phyloP scores from a whole-genome alignment of 2,329 filamentous ascomycete genomes.

The Lachnellula subtilissima region DNA sequence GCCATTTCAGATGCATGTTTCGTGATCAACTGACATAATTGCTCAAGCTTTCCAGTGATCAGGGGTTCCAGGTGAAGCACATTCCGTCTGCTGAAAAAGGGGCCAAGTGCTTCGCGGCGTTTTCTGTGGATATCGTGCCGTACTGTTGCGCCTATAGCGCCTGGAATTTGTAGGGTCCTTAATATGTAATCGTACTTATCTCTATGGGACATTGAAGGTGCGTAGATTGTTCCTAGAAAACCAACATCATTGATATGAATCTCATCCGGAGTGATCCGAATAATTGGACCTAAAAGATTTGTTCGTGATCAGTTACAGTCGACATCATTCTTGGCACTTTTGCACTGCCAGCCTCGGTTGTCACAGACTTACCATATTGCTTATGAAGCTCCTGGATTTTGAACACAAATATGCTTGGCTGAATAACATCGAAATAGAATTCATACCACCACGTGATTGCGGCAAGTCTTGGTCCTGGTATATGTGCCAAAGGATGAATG shows the following conservation, averaged over 20 bases:
- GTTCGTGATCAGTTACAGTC: background rate
- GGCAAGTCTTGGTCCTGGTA: constrained; percentile 31
- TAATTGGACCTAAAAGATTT: constrained; percentile 27
- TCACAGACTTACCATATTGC: constrained; percentile 15
- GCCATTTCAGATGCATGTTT: constrained; percentile 3
- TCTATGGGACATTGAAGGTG: constrained; percentile 9
- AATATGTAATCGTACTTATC: constrained; percentile 12
- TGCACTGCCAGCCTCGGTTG: background rate
- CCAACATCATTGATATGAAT: constrained; percentile 30
- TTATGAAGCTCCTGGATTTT: constrained; percentile 18
- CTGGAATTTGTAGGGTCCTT: constrained; percentile 5
- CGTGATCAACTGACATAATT: constrained; percentile 3
- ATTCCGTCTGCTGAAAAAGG: constrained; percentile 11
- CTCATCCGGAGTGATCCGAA: constrained; percentile 28
- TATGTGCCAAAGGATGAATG: constrained; percentile 29
- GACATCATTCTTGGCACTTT: background rate
- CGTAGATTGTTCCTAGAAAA: constrained; percentile 29
- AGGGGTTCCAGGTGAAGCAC: constrained; percentile 8
- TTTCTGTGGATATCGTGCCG: constrained; percentile 8
- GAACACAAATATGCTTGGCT: constrained; percentile 16
- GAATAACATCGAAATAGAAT: constrained; percentile 25
- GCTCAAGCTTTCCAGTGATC: constrained; percentile 11
- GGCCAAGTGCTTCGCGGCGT: constrained; percentile 9
- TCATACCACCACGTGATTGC: constrained; percentile 27
- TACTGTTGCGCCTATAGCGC: constrained; percentile 7